Base-by-base conservation (phyloP, 768 basidiomycete species). In the Mycena galericulata region DNA sequence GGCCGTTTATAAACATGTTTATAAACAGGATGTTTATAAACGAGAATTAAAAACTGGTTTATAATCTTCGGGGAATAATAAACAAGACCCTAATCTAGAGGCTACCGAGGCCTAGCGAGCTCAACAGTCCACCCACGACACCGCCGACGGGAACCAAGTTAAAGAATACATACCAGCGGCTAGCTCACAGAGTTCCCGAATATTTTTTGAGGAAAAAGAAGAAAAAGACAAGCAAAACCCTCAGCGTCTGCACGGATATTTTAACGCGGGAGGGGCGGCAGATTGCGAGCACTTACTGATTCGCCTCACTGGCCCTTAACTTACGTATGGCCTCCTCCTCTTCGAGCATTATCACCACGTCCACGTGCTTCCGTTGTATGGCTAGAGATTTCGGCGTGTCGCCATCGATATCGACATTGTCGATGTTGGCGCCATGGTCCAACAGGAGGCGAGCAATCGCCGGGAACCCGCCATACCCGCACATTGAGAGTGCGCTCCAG, bases 401-500 rank as follows among this genome's bases (percentile, higher is more conserved):
- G 12, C 63, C 63, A 47, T 73, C 72, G 0, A 73, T 69, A 55
- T 73, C 72, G n/a, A 66, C 36, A 29, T 70, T 73, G 55, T 73
- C 63, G 9, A 73, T 60, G 1, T 65, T 65, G 20, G 72, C 72
- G 45, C 69, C 65, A 41, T 68, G 66, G 41, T 70, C 69, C 9
- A 73, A 43, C 34, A 73, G 55, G 26, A 73, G 41, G 10, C 72
- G 72, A 2, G 72, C 72, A 47, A 73, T 73, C 24, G 65, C 65
- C 10, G 50, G 20, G 47, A 67, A 62, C 36, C 69, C 69, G 30
- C 72, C 72, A 29, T 73, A 73, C 12, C 68, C 72, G 43, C 62
- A 62, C 72, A 73, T 73, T 14, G 62, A 60, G 32, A 73, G 65
- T 26, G 72, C 69, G 40, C 68, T 69, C 72, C 72, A 73, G 22